Base-by-base conservation (phyloP, 2,329 filamentous ascomycete genomes). In the Fusarium nurragi region DNA sequence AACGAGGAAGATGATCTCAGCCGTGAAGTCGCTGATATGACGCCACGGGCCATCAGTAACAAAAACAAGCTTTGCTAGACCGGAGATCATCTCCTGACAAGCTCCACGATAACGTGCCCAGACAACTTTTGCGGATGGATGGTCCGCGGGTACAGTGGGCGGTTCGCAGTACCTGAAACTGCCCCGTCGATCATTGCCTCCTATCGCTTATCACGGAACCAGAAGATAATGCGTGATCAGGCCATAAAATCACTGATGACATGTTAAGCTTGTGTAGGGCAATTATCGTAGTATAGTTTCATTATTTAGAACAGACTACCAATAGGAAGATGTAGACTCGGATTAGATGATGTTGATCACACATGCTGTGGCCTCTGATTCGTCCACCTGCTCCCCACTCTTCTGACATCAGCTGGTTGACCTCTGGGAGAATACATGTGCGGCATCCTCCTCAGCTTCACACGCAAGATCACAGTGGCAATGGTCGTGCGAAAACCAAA, bases 1-100 rank as follows among this genome's bases (percentile, higher is more conserved):
- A 22, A 18, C 4, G 1, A 14, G 1, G 2, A 3, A 13, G 11
- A 45, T 8, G 2, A 11, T 12, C 2, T 30, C 14, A 21, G n/a
- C 39, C 4, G 4, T 16, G 6, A 14, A 32, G 16, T 9, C 13
- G 16, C 8, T 34, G 13, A 12, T 13, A 19, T 13, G 47, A 34
- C 19, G 1, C 21, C 11, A 21, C 30, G 26, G 39, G 22, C n/a
- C 48, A 8, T 26, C n/a, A 36, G 8, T 7, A 36, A 37, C n/a
- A 9, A 47, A 37, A 36, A 52, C 40, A 52, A 52, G 49, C 49
- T 46, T 52, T 52, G 32, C 11, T 28, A 16, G 8, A 1, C 2
- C 28, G 7, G 18, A 46, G 9, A 11, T n/a, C 28, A 47, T 37
- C 22, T 37, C 28, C 18, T 36, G 28, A 46, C n/a, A 23, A 18